Evolutionary conservation across 2,329 filamentous ascomycete species (phyloP), one percentile per base, ranked within the genome.

Genomic region (Pezicula carpinea): DNA sequence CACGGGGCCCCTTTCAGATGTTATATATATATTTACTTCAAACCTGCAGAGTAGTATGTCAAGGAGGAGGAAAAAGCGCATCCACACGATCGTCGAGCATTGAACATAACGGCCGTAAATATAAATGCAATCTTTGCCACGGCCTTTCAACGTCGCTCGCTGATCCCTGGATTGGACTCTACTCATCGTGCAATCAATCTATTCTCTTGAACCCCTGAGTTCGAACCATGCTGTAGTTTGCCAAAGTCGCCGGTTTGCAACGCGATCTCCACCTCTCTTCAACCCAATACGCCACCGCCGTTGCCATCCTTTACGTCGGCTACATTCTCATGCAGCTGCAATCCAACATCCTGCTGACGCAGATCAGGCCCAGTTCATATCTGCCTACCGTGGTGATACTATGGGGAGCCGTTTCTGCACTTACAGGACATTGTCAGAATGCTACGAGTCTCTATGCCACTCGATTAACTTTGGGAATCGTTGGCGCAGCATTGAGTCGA

Each of bases 371-470:
- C 11, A 31, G 38, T 23, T n/a, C 43, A 19, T 47, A 41, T 14
- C 8, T 47, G 14, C 29, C 44, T 11, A 23, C n/a, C 7, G 43
- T 19, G n/a, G 21, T 42, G 15, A 26, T 26, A 23, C 36, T 75
- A 4, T 76, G 72, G 73, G 72, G 71, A 6, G 49, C 69, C 43
- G 73, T 76, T 33, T 75, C 73, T 0, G 65, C 70, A 0, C 57
- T 63, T 2, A 72, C 69, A 0, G 64, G 66, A 4, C 61, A 55
- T 1, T 66, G 65, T 40, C 63, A 55, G 33, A 68, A 60, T 26
- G 64, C 64, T 14, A 58, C 59, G 14, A 66, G 67, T 3, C 59
- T 72, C 15, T 56, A 68, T 14, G 65, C 64, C 3, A 63, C 68
- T 21, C 66, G 69, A 5, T 71, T 72, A 59, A 69, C 69, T 48